Evolutionary conservation across 164 flowering plant species (phyloP), one percentile per base, ranked within the genome.

Genomic region (Piper betle): DNA sequence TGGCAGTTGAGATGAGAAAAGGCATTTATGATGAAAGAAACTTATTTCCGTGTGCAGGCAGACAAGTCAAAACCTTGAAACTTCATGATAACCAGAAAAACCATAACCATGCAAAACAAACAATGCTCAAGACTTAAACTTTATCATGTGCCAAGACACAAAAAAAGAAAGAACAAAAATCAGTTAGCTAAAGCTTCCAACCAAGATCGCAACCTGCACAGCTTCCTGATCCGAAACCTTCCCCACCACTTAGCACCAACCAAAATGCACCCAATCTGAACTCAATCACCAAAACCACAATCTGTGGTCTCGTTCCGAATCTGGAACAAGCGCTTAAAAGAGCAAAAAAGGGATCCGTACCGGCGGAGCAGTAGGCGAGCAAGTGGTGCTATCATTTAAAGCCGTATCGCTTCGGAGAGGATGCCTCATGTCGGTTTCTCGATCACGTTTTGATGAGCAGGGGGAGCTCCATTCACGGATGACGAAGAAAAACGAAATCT

Each of bases 391-490:
- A 56, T 42, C 53, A 67, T 60, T 62, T 58, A 62, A 60, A 60
- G 62, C 59, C 20, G 58, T 19, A 6, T 25, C 19, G 37, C 20
- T 57, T 39, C 19, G 62, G 42, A 56, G 17, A 37, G 16, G 67
- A 60, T 56, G 33, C 55, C 56, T 67, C 70, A 64, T 62, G 55
- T 67, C 74, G 62, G 38, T 57, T 71, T 67, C 62, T 55, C 20
- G 50, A 52, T 56, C 52, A 56, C 63, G 55, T 61, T 62, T 40
- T 18, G 16, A 52, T 33, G 9, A 56, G 16, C 52, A 52, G 53
- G 46, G 39, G 10, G 5, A 43, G 2, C 20, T 25, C 43, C 62
- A 40, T 41, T 53, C 61, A 33, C 2, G n/a, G 42, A 39, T 39
- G 20, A 4, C 18, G 52, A 10, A 12, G 61, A 16, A 12, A 33